Conservation (phyloP, 2,329 filamentous ascomycete species). For the Fusarium sambucinum region DNA sequence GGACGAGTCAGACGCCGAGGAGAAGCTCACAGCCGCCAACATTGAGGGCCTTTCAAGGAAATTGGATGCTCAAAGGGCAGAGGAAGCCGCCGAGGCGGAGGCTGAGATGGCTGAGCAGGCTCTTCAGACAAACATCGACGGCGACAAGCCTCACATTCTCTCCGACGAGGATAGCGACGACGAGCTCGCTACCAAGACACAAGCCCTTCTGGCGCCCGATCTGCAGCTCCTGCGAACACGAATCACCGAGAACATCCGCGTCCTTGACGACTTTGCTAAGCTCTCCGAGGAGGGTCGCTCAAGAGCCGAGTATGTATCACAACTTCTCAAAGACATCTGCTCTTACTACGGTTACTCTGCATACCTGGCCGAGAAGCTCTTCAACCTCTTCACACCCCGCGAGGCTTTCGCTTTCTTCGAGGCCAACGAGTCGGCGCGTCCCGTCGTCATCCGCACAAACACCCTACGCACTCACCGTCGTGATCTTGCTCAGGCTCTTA, state of each 20-base stretch:
- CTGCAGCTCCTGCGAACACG: constrained; percentile 87
- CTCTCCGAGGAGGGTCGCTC: constrained; percentile 84
- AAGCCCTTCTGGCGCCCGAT: constrained; percentile 82
- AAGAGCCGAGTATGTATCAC: constrained; percentile 86
- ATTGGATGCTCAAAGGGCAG: constrained; percentile 80
- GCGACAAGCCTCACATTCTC: constrained; percentile 76
- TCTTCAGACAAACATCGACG: constrained; percentile 92
- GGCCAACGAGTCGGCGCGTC: constrained; percentile 94
- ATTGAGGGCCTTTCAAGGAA: constrained; percentile 91
- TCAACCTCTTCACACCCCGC: constrained; percentile 88
- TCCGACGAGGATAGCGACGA: constrained; percentile 73
- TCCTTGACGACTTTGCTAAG: constrained; percentile 88
- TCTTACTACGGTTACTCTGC: constrained; percentile 96
- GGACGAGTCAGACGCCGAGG: constrained; percentile 87
- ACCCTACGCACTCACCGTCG: constrained; percentile 82
- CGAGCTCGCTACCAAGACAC: constrained; percentile 68
- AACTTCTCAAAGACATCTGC: constrained; percentile 91
- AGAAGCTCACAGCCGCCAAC: constrained; percentile 93
- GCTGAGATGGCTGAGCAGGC: constrained; percentile 87
- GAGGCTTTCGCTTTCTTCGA: constrained; percentile 99
- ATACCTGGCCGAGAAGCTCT: constrained; percentile 95
- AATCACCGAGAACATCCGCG: constrained; percentile 92
- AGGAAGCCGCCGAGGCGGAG: constrained; percentile 84
- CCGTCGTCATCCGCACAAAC: constrained; percentile 96
- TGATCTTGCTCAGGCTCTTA: constrained; percentile 91